A percentile compares a stretch with the other conserved stretches of the same genome.
Evolutionary conservation across 78 protist species (phyloP).

Genomic region (Dictyostelium brefeldianum): DNA sequence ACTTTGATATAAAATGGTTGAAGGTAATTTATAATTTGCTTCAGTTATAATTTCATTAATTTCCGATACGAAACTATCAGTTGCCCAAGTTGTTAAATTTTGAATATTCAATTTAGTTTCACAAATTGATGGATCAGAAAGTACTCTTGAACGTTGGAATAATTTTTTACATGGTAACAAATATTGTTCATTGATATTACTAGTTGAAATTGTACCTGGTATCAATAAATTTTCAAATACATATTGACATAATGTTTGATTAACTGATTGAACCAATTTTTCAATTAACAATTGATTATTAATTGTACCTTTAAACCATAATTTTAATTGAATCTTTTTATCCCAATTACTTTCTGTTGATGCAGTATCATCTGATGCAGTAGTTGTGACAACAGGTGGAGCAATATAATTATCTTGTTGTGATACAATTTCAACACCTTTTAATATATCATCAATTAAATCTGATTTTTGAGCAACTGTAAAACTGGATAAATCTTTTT

Average conservation of each 20-base stretch:
- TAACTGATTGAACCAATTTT: constrained; percentile 35
- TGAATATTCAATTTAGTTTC: constrained; percentile 32
- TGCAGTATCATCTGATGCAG: not conserved
- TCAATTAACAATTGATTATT: constrained; percentile 40
- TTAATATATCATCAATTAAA: constrained; percentile 4
- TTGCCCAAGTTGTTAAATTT: constrained; percentile 65
- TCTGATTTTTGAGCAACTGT: not conserved
- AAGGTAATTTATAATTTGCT: constrained; percentile 44
- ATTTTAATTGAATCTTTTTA: constrained; percentile 35
- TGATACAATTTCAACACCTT: constrained; percentile 14
- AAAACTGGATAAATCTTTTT: not conserved
- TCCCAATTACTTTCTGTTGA: not conserved
- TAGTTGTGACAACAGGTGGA: not conserved
- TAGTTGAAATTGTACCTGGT: constrained; percentile 6
- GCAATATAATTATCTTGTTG: constrained; percentile 5
- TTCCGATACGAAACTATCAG: constrained; percentile 68
- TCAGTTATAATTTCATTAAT: constrained; percentile 44
- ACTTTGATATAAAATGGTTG: constrained; percentile 43
- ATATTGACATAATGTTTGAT: constrained; percentile 70
- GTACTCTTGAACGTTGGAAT: constrained; percentile 4
- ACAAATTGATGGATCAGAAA: constrained; percentile 11
- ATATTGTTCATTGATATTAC: constrained; percentile 1
- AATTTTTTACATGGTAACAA: constrained; percentile 1
- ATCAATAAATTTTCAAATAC: constrained; percentile 32
- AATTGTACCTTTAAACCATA: constrained; percentile 66